Evolutionary conservation across 345 rosid species (phyloP), one percentile per base, ranked within the genome.

Genomic region (Turritis glabra): DNA sequence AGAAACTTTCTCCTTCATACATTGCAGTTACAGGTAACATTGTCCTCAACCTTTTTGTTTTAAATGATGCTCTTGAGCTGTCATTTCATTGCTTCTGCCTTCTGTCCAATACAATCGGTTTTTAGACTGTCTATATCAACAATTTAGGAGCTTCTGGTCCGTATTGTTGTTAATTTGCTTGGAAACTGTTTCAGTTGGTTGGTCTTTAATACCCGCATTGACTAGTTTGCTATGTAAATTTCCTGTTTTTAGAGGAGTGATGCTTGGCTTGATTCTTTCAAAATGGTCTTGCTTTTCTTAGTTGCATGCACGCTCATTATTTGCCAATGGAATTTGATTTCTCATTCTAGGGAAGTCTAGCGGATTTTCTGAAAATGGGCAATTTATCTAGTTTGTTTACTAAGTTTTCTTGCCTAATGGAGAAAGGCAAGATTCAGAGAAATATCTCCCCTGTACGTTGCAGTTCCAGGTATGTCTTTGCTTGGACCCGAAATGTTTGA

Each of bases 1-100:
- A 91, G 90, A 83, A 91, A 90, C 77, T 94, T 94, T 83, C 93
- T 94, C 55, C 95, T 94, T 77, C 89, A 83, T 77, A 91, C 97
- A 29, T 72, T 94, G 88, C 97, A 94, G 75, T 82, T 94, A 59
- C 98, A 94, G 97, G 98, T 94, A 88, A 64, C 50, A 47, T 47
- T 56, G 3, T 64, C 54, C 22, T 27, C 1, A 35, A 47, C 19
- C n/a, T 44, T 58, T 38, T 69, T 22, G 15, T 19, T 61, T 41
- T 10, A 21, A 18, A 61, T 8, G 25, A 8, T 61, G 38, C 26
- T 68, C 62, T 58, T 67, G 47, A 38, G 10, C 13, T 56, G 32
- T 13, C 46, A 26, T 58, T 51, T 37, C 11, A 51, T 48, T 58
- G 60, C 12, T n/a, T 67, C 25, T 57, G 13, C 0, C 5, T n/a